Percentiles rank a stretch among this genome's conserved stretches.
Evolutionary conservation across 495 filamentous ascomycete species (phyloP).

Genomic region (Viridothelium virens): DNA sequence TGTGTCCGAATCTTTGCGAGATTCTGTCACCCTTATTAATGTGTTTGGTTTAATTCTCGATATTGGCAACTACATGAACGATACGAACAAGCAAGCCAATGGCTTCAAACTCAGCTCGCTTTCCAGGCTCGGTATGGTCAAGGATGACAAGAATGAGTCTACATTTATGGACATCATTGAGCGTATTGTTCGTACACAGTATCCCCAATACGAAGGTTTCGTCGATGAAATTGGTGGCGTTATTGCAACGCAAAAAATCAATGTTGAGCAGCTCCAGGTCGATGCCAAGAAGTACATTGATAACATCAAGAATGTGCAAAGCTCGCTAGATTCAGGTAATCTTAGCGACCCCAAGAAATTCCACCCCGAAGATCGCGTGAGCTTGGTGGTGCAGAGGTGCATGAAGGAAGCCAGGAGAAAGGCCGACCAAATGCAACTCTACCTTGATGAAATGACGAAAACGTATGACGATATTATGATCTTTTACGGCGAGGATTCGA

Average conservation of each 20-base stretch:
- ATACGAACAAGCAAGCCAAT: slow-evolving; percentile 93
- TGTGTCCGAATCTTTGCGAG: slow-evolving; percentile 81
- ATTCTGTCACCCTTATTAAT: slow-evolving; percentile 88
- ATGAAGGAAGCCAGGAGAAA: slow-evolving; percentile 97
- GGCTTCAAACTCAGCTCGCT: slow-evolving; percentile 97
- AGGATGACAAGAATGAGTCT: slow-evolving; percentile 96
- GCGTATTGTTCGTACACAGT: slow-evolving; percentile 90
- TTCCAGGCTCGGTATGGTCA: slow-evolving; percentile 91
- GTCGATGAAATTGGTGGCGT: slow-evolving; percentile 77
- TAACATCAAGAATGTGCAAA: slow-evolving; percentile 88
- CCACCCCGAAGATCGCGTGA: slow-evolving; percentile 92
- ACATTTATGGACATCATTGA: slow-evolving; percentile 97
- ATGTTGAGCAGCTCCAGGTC: slow-evolving; percentile 78
- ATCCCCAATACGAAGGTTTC: slow-evolving; percentile 91
- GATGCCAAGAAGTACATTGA: slow-evolving; percentile 94
- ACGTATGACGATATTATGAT: slow-evolving; percentile 93
- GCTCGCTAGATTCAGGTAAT: slow-evolving; percentile 85
- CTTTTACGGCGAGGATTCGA: slow-evolving; percentile 91
- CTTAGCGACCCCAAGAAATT: slow-evolving; percentile 95
- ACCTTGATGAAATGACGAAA: slow-evolving; percentile 84
- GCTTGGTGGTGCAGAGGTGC: slow-evolving; percentile 78
- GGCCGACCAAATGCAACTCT: slow-evolving; percentile 90
- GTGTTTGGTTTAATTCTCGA: slow-evolving; percentile 92
- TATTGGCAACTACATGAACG: slow-evolving; percentile 99
- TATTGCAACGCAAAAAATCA: slow-evolving; percentile 78